Evolutionary conservation across 2,329 filamentous ascomycete genomes (phyloP).

Genomic region (Didymella segeticola): DNA sequence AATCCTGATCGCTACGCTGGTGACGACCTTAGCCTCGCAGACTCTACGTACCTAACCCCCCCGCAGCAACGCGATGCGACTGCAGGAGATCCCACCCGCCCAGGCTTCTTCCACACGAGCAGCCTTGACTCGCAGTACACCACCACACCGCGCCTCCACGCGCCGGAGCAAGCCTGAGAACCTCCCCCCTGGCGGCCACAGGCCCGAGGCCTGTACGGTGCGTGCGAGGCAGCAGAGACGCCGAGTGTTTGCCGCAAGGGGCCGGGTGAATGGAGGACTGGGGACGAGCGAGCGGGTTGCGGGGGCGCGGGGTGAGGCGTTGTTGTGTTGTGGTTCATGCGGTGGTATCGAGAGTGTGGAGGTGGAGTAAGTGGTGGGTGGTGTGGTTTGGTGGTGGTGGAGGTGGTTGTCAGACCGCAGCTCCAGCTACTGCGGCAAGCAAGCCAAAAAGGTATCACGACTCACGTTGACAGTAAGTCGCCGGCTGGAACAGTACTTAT

Average conservation of each 20-base stretch:
- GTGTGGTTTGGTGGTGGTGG: no score
- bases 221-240: neutral
- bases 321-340: neutral
- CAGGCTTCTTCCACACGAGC: conserved; percentile 2
- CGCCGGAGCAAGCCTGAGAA: conserved; percentile 9
- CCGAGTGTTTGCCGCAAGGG: neutral
- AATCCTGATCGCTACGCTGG: neutral
- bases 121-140: neutral
- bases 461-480: no score
- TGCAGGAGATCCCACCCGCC: conserved; percentile 3
- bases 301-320: neutral
- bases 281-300: conserved; percentile 4
- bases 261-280: conserved; percentile 2
- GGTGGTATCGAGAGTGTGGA: neutral
- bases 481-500: no score
- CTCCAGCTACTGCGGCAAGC: no score
- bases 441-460: no score
- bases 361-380: neutral
- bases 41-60: conserved; percentile 2
- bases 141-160: neutral
- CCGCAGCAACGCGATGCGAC: conserved; percentile 2
- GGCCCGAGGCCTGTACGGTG: neutral
- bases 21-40: no score
- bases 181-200: conserved; percentile 2
- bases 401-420: no score